A percentile compares a stretch with the other conserved stretches of the same genome.
These are phyloP conservation scores for Simplicillium sp. DNA, from an alignment of 2,329 filamentous ascomycete species.

Conservation along the genomic window DNA sequence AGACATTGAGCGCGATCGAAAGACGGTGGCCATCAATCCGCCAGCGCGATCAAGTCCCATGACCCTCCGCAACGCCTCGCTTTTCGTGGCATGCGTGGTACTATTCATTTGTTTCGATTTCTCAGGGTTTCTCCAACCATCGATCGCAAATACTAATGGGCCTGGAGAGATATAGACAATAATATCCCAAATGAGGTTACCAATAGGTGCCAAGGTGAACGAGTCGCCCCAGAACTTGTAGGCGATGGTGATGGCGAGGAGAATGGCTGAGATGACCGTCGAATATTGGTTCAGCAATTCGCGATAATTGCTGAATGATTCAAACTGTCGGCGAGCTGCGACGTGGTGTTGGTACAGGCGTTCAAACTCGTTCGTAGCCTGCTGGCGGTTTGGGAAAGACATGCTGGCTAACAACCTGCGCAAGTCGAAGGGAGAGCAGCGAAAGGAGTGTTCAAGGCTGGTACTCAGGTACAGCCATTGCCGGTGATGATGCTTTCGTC, in stretches of 20 bases:
- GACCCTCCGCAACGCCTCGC: constrained; percentile 53
- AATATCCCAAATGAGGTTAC: constrained; percentile 49
- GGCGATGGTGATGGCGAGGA: constrained; percentile 22
- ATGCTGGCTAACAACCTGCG: constrained; percentile 16
- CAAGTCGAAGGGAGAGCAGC: neutral
- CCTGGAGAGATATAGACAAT: constrained; percentile 49
- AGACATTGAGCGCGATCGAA: constrained; percentile 46
- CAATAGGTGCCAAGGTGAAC: constrained; percentile 16
- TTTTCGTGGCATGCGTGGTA: constrained; percentile 48
- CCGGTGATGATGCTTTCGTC: no score
- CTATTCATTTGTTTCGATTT: constrained; percentile 25
- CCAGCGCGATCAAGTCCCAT: constrained; percentile 46
- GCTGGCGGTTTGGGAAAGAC: constrained; percentile 17
- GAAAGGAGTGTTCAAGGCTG: no score
- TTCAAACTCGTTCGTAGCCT: constrained; percentile 14
- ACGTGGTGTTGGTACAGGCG: constrained; percentile 25
- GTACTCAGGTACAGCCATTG: no score
- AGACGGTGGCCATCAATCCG: constrained; percentile 46
- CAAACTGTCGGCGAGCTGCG: constrained; percentile 20
- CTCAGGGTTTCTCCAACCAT: constrained; percentile 39
- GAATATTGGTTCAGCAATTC: constrained; percentile 19
- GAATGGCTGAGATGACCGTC: constrained; percentile 16
- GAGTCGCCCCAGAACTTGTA: constrained; percentile 24
- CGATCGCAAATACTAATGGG: constrained; percentile 45
- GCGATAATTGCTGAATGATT: constrained; percentile 15